These are phyloP conservation scores for Brassica cretica DNA, from an alignment of 345 rosid species.

Conservation along the genomic window DNA sequence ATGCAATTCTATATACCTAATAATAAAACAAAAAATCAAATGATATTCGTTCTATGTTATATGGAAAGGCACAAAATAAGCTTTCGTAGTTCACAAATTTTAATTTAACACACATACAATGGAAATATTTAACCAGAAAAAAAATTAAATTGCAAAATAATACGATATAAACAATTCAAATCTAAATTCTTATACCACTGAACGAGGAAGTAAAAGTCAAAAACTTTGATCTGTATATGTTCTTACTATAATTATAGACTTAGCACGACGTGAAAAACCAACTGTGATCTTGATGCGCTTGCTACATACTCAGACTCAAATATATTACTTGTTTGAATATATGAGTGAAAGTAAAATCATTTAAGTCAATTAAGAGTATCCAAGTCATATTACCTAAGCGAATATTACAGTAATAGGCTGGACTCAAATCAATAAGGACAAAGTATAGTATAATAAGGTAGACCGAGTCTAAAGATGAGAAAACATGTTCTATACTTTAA, in stretches of 20 bases:
- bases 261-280: conserved; percentile 2
- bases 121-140: background rate
- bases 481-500: background rate
- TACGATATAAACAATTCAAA: background rate
- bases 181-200: background rate
- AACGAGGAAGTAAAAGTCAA: background rate
- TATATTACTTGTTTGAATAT: background rate
- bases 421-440: background rate
- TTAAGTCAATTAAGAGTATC: background rate
- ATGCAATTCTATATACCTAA: background rate
- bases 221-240: background rate
- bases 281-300: background rate
- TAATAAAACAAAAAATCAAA: background rate
- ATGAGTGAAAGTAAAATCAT: background rate
- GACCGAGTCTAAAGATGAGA: background rate
- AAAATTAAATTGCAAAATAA: background rate
- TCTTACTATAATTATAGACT: background rate
- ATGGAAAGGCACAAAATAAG: background rate
- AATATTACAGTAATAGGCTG: background rate
- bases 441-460: conserved; percentile 1
- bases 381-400: background rate
- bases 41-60: background rate
- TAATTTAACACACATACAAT: background rate
- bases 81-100: background rate
- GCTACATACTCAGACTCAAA: conserved; percentile 1